Conservation (phyloP, 768 basidiomycete genomes). For the Mycena rebaudengoi region DNA sequence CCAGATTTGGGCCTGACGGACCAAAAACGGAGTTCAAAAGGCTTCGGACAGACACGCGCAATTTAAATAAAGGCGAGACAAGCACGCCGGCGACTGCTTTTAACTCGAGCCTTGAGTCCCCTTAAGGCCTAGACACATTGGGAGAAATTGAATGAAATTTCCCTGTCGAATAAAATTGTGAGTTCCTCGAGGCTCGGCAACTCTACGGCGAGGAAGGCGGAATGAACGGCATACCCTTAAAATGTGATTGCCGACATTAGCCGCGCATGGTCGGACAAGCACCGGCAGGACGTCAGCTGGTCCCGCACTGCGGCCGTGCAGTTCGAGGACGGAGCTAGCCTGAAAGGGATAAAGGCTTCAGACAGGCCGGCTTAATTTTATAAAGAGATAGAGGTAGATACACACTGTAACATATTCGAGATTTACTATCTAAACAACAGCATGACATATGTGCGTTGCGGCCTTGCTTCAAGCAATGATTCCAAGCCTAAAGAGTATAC, state of each 20-base stretch:
- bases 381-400: constrained; percentile 3
- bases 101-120: not conserved
- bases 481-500: too few relatives aligned
- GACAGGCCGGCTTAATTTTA: not conserved
- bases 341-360: not conserved
- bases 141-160: not conserved
- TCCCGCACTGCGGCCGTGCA: not conserved
- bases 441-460: too few relatives aligned
- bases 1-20: too few relatives aligned
- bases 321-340: not conserved
- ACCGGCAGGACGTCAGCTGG: not conserved
- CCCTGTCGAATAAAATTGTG: not conserved
- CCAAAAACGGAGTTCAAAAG: too few relatives aligned
- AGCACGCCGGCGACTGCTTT: not conserved
- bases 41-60: not conserved
- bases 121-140: not conserved
- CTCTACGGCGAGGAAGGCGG: not conserved
- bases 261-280: not conserved
- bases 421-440: too few relatives aligned
- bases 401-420: too few relatives aligned
- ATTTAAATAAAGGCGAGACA: not conserved
- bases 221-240: too few relatives aligned
- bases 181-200: not conserved
- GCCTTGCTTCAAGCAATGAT: too few relatives aligned
- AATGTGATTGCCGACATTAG: not conserved